phyloP scores from a whole-genome alignment of 2,329 filamentous ascomycete species.

The Cordyceps tenuipes region DNA sequence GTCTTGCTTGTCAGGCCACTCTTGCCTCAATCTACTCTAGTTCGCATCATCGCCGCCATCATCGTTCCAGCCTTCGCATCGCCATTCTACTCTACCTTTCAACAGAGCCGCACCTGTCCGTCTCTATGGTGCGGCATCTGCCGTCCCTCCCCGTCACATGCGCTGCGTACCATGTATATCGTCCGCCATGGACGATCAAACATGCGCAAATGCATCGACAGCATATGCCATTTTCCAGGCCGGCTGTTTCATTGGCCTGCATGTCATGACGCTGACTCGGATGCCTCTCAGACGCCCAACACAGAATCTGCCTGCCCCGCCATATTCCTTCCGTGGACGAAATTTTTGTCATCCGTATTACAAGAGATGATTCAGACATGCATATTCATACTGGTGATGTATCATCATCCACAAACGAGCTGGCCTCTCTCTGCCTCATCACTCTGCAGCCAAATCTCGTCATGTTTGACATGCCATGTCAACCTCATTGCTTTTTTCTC shows the following conservation, averaged over 20 bases:
- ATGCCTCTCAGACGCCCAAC: not conserved
- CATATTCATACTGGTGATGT: not conserved
- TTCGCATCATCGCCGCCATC: not conserved
- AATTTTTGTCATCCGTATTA: not conserved
- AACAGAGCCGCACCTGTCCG: not conserved
- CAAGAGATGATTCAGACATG: not conserved
- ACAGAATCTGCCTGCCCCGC: too few relatives aligned
- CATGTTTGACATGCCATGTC: too few relatives aligned
- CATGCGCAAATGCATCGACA: not conserved
- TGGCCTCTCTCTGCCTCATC: not conserved
- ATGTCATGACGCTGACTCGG: not conserved
- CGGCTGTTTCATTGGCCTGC: not conserved
- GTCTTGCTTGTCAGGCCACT: not conserved
- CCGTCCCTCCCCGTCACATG: not conserved
- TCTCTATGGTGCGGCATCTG: not conserved
- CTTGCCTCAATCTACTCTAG: not conserved
- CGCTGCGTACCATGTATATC: not conserved
- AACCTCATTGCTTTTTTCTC: constrained; percentile 4
- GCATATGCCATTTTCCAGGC: not conserved
- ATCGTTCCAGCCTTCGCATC: not conserved
- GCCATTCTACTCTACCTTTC: not conserved
- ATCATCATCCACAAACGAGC: not conserved
- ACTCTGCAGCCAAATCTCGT: not conserved
- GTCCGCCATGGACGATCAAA: not conserved
- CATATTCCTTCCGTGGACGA: not conserved